Conservation (phyloP, 495 filamentous ascomycete species). For the Astrothelium subdiscretum region DNA sequence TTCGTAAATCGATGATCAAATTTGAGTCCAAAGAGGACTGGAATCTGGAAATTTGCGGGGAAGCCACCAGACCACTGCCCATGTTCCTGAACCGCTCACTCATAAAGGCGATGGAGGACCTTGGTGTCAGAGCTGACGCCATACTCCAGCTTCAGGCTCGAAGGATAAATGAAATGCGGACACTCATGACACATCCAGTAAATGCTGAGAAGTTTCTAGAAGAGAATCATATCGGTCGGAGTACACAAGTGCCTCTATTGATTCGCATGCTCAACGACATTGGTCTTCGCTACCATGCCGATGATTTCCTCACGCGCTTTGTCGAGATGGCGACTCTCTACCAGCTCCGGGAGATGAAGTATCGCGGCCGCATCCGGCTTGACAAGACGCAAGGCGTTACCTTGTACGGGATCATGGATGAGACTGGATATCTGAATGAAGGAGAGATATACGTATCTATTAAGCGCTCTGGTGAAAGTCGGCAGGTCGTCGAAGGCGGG, state of each 20-base stretch:
- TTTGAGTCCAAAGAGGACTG: constrained; percentile 44
- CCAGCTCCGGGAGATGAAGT: constrained; percentile 59
- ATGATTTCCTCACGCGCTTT: constrained; percentile 50
- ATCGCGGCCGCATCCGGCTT: constrained; percentile 62
- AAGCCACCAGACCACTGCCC: constrained; percentile 50
- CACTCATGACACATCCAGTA: constrained; percentile 35
- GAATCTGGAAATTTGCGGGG: constrained; percentile 65
- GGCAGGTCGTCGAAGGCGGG: constrained; percentile 16
- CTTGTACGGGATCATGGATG: constrained; percentile 73
- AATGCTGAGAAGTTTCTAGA: constrained; percentile 56
- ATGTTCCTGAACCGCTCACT: constrained; percentile 63
- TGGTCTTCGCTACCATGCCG: constrained; percentile 47
- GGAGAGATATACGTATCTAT: constrained; percentile 52
- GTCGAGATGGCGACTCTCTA: constrained; percentile 54
- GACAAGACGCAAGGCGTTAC: constrained; percentile 46
- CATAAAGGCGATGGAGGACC: constrained; percentile 77
- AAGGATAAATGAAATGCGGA: constrained; percentile 45
- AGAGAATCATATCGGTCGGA: constrained; percentile 39
- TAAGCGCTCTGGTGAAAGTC: constrained; percentile 23
- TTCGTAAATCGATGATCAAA: constrained; percentile 70
- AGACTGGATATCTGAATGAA: constrained; percentile 56
- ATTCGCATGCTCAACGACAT: constrained; percentile 43
- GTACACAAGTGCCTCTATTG: constrained; percentile 44
- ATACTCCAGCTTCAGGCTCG: constrained; percentile 51
- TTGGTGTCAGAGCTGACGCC: constrained; percentile 38